phyloP scores from a whole-genome alignment of 1,284 basidiomycete species.

The Naganishia albida region DNA sequence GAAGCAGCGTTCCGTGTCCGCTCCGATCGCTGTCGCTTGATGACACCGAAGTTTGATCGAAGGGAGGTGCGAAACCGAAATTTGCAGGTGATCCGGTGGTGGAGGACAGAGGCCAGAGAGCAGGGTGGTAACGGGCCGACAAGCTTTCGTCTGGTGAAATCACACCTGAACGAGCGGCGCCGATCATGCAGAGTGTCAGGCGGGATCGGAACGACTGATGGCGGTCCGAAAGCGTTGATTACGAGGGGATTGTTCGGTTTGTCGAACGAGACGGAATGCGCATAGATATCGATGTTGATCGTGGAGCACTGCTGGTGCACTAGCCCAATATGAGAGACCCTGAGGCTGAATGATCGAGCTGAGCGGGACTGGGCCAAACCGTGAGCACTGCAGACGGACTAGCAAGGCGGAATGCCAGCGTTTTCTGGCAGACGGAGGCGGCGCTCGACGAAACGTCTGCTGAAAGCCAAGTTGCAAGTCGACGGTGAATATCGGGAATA shows the following conservation, averaged over 20 bases:
- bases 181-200: slow-evolving; percentile 10
- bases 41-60: slow-evolving; percentile 9
- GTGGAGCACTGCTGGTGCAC: not conserved
- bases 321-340: too few relatives aligned
- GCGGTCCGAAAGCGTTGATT: not conserved
- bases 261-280: not conserved
- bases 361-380: not conserved
- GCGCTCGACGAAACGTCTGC: not conserved
- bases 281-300: not conserved
- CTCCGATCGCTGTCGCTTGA: slow-evolving; percentile 3
- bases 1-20: slow-evolving; percentile 6
- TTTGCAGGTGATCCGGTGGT: slow-evolving; percentile 6
- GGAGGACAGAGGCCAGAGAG: slow-evolving; percentile 14
- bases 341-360: not conserved
- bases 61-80: not conserved
- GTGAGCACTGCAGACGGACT: not conserved
- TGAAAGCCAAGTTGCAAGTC: too few relatives aligned
- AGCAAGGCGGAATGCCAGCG: too few relatives aligned
- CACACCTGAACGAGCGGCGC: slow-evolving; percentile 23
- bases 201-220: not conserved
- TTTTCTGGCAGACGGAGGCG: not conserved
- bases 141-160: slow-evolving; percentile 18
- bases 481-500: not conserved
- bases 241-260: not conserved
- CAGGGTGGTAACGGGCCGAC: slow-evolving; percentile 9